Percentiles rank a stretch among this genome's conserved stretches.
Evolutionary conservation across 306 rosid species (phyloP).

Genomic region (Castanopsis chinensis): DNA sequence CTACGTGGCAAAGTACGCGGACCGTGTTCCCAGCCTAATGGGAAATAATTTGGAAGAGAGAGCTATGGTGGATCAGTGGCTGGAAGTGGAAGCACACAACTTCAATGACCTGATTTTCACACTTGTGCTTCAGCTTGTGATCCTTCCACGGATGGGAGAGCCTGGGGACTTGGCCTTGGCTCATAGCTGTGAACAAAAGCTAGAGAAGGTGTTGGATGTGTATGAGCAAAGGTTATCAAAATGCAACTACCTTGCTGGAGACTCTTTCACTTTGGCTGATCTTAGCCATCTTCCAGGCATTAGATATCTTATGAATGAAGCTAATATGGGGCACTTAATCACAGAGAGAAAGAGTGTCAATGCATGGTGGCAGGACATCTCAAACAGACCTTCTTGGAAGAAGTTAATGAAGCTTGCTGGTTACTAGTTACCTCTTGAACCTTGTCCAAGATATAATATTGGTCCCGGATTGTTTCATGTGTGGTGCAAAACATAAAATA

Average conservation of each 20-base stretch:
- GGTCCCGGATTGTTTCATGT: too few species aligned
- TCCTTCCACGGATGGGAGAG: conserved; percentile 54
- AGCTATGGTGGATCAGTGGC: conserved; percentile 73
- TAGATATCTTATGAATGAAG: conserved; percentile 37
- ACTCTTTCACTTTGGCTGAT: conserved; percentile 58
- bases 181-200: conserved; percentile 31
- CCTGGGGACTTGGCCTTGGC: conserved; percentile 40
- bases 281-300: conserved; percentile 65
- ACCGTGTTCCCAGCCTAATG: conserved; percentile 50
- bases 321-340: conserved; percentile 50
- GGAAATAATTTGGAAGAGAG: conserved; percentile 62
- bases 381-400: conserved; percentile 65
- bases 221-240: conserved; percentile 49
- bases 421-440: neutral
- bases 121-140: conserved; percentile 46
- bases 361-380: conserved; percentile 69
- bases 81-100: conserved; percentile 71
- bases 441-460: too few species aligned
- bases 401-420: conserved; percentile 39
- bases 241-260: conserved; percentile 55
- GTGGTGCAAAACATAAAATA: too few species aligned
- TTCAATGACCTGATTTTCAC: conserved; percentile 60
- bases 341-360: conserved; percentile 47
- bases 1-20: conserved; percentile 55
- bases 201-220: conserved; percentile 58